Conservation (phyloP, 169 alveolate species). For the Perkinsus marinus region DNA sequence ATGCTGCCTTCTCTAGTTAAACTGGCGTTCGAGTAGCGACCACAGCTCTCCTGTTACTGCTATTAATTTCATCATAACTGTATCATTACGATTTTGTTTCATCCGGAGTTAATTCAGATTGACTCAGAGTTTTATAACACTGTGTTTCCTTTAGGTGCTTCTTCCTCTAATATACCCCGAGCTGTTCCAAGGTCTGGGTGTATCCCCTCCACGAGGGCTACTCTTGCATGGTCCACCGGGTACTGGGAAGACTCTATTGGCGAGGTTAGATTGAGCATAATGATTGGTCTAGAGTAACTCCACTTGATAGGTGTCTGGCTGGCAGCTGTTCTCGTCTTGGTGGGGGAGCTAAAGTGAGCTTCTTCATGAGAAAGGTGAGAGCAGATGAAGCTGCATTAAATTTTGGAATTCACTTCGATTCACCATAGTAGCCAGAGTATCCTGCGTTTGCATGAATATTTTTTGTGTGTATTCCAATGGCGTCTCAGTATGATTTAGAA, state of each 20-base stretch:
- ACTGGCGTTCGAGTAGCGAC: no score
- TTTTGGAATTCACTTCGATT: neutral
- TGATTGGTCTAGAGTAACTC: neutral
- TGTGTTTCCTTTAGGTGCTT: no score
- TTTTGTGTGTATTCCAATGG: no score
- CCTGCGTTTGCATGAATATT: no score
- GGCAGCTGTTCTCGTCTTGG: neutral
- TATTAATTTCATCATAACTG: no score
- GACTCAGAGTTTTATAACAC: no score
- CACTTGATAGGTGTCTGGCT: neutral
- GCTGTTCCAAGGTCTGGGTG: slow-evolving; percentile 84
- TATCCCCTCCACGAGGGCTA: slow-evolving; percentile 82
- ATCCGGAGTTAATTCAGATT: no score
- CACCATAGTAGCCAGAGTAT: neutral
- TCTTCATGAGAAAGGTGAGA: neutral
- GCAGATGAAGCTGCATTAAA: neutral
- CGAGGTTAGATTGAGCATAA: neutral
- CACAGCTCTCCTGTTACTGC: no score
- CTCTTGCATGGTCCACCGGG: slow-evolving; percentile 71
- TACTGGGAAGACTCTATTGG: slow-evolving; percentile 42
- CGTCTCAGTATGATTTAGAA: no score
- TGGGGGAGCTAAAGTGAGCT: neutral
- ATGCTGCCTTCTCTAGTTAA: no score
- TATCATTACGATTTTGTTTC: no score
- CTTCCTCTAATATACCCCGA: slow-evolving; percentile 94